A percentile compares a stretch with the other conserved stretches of the same genome.
These are phyloP conservation scores for Naganishia friedmannii DNA, from an alignment of 768 basidiomycete species.

Conservation along the genomic window DNA sequence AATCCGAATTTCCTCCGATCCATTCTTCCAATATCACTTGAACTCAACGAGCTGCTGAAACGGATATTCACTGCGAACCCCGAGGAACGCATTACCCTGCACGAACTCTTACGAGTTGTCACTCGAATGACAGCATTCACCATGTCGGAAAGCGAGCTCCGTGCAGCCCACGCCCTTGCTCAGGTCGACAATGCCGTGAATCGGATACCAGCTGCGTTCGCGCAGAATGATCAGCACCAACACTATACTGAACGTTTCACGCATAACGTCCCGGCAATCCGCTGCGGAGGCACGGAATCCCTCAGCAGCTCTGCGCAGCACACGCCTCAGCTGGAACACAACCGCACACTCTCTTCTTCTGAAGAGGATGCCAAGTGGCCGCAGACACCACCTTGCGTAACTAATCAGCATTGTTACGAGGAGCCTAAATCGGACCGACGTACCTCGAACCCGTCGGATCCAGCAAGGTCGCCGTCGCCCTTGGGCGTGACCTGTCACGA, in stretches of 20 bases:
- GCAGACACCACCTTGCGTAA: constrained; percentile 10
- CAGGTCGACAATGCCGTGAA: constrained; percentile 41
- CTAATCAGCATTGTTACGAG: not conserved
- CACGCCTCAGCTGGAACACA: constrained; percentile 19
- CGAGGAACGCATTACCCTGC: constrained; percentile 61
- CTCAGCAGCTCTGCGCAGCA: not conserved
- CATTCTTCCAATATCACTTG: constrained; percentile 70
- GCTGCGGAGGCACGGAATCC: not conserved
- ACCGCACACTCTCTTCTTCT: constrained; percentile 14
- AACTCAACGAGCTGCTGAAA: constrained; percentile 66
- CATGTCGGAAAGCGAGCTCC: constrained; percentile 58
- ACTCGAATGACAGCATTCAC: constrained; percentile 63
- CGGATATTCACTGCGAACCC: constrained; percentile 71
- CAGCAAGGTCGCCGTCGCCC: constrained; percentile 13
- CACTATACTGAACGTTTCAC: not conserved
- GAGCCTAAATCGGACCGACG: not conserved
- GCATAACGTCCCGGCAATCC: not conserved
- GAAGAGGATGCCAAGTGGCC: constrained; percentile 7
- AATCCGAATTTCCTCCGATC: constrained; percentile 64
- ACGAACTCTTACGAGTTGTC: constrained; percentile 62
- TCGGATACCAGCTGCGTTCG: too few species aligned
- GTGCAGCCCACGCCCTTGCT: constrained; percentile 46
- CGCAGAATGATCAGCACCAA: not conserved
- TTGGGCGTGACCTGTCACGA: not conserved
- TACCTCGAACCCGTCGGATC: not conserved